These are phyloP conservation scores for Nymphaea colorata DNA, from an alignment of 164 flowering plant species.

Conservation along the genomic window DNA sequence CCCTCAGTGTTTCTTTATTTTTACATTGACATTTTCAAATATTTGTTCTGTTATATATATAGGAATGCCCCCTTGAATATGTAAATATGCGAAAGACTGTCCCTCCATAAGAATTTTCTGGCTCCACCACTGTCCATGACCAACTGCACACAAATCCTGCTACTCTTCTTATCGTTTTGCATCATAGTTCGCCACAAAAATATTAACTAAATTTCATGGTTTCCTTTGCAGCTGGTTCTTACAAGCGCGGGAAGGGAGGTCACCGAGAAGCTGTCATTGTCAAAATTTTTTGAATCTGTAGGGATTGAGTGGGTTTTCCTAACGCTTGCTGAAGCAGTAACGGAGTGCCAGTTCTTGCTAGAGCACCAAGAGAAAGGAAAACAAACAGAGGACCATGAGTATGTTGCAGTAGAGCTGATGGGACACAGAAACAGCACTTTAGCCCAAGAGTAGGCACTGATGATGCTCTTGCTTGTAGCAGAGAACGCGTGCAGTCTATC, in stretches of 20 bases:
- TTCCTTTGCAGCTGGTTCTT: constrained; percentile 27
- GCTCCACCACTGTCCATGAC: too few relatives aligned
- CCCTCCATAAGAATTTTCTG: too few relatives aligned
- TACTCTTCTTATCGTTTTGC: too few relatives aligned
- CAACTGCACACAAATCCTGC: too few relatives aligned
- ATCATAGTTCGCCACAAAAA: too few relatives aligned
- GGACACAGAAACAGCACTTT: not conserved
- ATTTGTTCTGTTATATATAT: too few relatives aligned
- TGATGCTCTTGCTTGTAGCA: too few relatives aligned
- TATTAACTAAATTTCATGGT: not conserved
- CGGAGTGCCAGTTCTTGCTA: constrained; percentile 26
- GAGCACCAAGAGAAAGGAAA: not conserved
- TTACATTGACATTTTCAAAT: too few relatives aligned
- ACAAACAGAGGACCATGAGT: not conserved
- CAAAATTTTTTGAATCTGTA: constrained; percentile 34
- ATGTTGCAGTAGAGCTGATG: not conserved
- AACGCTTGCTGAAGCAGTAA: constrained; percentile 47
- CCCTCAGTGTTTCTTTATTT: too few relatives aligned
- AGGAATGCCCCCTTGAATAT: too few relatives aligned
- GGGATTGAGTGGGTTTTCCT: constrained; percentile 53
- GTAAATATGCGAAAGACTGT: too few relatives aligned
- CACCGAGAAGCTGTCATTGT: constrained; percentile 46
- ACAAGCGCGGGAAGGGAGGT: constrained; percentile 57
- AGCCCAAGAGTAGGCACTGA: not conserved
- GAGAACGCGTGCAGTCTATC: too few relatives aligned